These are phyloP conservation scores for Silene vulgaris DNA, from an alignment of 179 eudicot genomes.

Conservation along the genomic window DNA sequence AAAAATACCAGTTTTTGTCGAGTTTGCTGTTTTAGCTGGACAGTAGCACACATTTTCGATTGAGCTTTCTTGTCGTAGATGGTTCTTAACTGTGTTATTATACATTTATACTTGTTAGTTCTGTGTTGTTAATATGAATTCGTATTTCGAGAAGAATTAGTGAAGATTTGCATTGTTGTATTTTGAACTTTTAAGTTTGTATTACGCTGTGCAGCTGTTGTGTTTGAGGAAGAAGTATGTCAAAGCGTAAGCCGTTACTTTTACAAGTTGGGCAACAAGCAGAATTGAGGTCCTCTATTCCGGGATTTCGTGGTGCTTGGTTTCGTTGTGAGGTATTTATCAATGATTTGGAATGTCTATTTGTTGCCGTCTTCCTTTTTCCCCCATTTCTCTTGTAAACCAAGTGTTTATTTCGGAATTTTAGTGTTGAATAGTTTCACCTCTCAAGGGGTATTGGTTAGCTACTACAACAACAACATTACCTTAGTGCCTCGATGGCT, in stretches of 20 bases:
- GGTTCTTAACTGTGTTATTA: no score
- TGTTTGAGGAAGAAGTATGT: slow-evolving; percentile 29
- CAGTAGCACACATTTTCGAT: no score
- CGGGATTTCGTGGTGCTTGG: slow-evolving; percentile 69
- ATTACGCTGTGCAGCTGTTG: slow-evolving; percentile 11
- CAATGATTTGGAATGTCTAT: not conserved
- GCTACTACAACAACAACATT: not conserved
- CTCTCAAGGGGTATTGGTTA: not conserved
- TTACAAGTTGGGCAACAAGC: slow-evolving; percentile 52
- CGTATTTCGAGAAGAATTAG: not conserved
- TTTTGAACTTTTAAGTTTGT: not conserved
- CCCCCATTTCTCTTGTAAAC: not conserved
- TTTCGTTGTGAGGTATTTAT: slow-evolving; percentile 58
- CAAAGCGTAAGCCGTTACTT: slow-evolving; percentile 21
- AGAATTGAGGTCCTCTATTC: slow-evolving; percentile 45
- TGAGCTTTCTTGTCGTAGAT: no score
- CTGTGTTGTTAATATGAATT: not conserved
- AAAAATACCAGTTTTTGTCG: no score
- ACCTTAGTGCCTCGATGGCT: no score
- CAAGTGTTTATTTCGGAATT: not conserved
- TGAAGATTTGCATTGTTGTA: not conserved
- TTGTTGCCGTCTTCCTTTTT: not conserved
- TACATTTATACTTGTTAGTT: not conserved
- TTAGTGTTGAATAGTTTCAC: not conserved
- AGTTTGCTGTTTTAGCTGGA: no score